Evolutionary conservation across 148 eudicot species (phyloP), one percentile per base, ranked within the genome.

Genomic region (Silene conica): DNA sequence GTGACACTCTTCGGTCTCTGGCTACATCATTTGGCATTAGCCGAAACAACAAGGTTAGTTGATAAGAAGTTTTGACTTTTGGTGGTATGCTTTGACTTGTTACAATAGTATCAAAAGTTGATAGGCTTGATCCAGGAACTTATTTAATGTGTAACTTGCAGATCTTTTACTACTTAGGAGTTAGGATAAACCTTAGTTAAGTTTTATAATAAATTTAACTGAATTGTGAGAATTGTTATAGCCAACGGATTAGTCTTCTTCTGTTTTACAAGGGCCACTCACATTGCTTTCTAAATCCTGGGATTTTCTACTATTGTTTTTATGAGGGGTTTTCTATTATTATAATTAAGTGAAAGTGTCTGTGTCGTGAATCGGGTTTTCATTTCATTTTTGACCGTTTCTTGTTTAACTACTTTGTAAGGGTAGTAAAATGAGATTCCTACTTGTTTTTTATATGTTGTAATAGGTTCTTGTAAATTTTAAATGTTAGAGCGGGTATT

Each of bases 1-100:
- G 99, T 74, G 99, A 95, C 61, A 89, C 92, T 46, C 90, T 95
- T 48, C 89, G 99, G 56, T 86, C 90, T 82, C 94, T 92, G 77
- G 97, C 99, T 64, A 95, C 94, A 8, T 90, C 99, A 48, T 95
- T 85, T 87, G 99, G 99, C 62, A 74, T 90, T 20, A 84, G 89
- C 79, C 82, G 94, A 77, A 95, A 95, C 70, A 95, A 95, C 76
- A 95, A 92, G 99, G 99, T 94, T 48, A 60, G 5, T 41, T 70
- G 26, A 9, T 12, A 12, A 54, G 64, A 23, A 38, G 22, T 59
- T 26, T 78, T 41, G 67, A 9, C 16, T 26, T 67, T 67, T 10
- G 14, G 18, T 58, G 70, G 55, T 34, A 64, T 64, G 13, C 46
- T 64, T 13, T 64, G 16, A 64, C 68, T 64, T 64, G 9, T 15